phyloP scores from a whole-genome alignment of 1,284 basidiomycete species.

The Microbotryum saponariae region DNA sequence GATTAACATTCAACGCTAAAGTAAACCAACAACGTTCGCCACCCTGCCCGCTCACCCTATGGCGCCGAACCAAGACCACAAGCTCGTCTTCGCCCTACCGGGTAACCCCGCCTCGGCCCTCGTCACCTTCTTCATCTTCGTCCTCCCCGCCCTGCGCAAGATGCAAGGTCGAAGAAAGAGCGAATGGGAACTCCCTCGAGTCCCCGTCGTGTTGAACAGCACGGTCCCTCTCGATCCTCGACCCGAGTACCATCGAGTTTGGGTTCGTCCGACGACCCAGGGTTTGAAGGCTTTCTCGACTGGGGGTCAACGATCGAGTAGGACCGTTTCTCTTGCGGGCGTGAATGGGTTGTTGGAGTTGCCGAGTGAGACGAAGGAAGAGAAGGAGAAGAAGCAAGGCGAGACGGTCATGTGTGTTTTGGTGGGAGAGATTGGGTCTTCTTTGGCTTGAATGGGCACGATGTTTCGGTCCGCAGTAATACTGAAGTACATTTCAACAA shows the following conservation, averaged over 20 bases:
- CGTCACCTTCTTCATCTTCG: constrained; percentile 80
- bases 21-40: constrained; percentile 81
- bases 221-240: constrained; percentile 62
- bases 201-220: constrained; percentile 57
- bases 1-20: constrained; percentile 47
- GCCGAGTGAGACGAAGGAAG: constrained; percentile 46
- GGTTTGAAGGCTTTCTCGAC: constrained; percentile 62
- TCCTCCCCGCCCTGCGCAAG: constrained; percentile 65
- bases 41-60: constrained; percentile 49
- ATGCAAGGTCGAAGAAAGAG: constrained; percentile 59
- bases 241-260: constrained; percentile 71
- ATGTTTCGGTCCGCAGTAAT: neutral
- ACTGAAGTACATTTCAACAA: neutral
- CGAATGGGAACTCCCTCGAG: constrained; percentile 55
- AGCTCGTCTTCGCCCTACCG: constrained; percentile 70
- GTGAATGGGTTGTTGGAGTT: constrained; percentile 70
- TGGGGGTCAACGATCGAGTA: constrained; percentile 73
- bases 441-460: neutral
- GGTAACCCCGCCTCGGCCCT: constrained; percentile 82
- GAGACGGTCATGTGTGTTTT: constrained; percentile 54
- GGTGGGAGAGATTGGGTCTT: constrained; percentile 54
- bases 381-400: constrained; percentile 45
- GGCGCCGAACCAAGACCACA: constrained; percentile 39
- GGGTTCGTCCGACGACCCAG: constrained; percentile 49
- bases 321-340: constrained; percentile 64